phyloP scores from a whole-genome alignment of 768 basidiomycete genomes.

The Phaeolepiota aurea region DNA sequence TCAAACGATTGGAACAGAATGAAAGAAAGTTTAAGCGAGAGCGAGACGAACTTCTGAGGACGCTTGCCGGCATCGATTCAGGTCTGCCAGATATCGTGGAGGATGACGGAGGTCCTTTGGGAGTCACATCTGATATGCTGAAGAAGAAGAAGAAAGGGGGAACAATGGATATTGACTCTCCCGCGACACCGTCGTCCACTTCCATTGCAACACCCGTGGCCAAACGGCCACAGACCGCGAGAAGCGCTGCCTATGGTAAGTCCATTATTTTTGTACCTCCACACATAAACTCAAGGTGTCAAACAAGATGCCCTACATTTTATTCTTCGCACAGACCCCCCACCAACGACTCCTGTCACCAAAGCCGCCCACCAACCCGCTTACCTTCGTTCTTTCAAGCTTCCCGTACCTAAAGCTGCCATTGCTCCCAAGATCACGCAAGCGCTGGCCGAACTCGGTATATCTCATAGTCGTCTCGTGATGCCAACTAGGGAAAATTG shows the following conservation, averaged over 20 bases:
- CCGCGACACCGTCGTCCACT: slow-evolving; percentile 34
- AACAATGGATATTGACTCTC: slow-evolving; percentile 36
- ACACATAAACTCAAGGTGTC: slow-evolving; percentile 2
- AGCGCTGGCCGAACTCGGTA: slow-evolving; percentile 67
- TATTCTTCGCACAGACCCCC: slow-evolving; percentile 60
- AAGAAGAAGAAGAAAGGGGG: slow-evolving; percentile 49
- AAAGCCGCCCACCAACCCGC: slow-evolving; percentile 76
- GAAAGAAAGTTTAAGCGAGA: slow-evolving; percentile 85
- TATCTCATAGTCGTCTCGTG: slow-evolving; percentile 68
- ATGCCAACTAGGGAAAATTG: slow-evolving; percentile 91
- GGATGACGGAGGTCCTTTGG: slow-evolving; percentile 50
- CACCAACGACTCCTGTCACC: slow-evolving; percentile 44
- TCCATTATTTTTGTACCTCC: slow-evolving; percentile 1
- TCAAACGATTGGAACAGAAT: slow-evolving; percentile 91
- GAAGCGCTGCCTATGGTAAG: slow-evolving; percentile 55
- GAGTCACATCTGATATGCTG: slow-evolving; percentile 41
- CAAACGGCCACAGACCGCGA: slow-evolving; percentile 38
- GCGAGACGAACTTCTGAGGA: slow-evolving; percentile 79
- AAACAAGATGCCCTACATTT: slow-evolving; percentile 58
- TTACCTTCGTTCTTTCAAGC: slow-evolving; percentile 79
- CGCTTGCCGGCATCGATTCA: slow-evolving; percentile 79
- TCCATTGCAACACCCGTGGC: slow-evolving; percentile 22
- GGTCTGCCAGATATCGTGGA: slow-evolving; percentile 70
- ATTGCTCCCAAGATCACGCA: slow-evolving; percentile 71
- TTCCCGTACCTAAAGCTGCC: slow-evolving; percentile 70